phyloP scores from a whole-genome alignment of 2,329 filamentous ascomycete species.

The Scorias spongiosa region DNA sequence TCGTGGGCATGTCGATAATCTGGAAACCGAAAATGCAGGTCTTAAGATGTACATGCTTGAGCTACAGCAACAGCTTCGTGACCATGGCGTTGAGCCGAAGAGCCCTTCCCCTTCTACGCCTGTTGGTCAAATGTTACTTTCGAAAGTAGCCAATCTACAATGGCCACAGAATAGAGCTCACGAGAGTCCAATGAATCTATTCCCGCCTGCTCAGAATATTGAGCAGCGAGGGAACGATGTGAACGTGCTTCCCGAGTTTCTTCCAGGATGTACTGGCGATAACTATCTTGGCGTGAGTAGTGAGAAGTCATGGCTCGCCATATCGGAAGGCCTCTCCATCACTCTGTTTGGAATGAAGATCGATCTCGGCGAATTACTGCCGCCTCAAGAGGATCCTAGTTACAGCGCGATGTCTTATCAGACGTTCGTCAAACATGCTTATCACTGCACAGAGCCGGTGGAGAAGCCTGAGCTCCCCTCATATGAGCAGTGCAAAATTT shows the following conservation, averaged over 20 bases:
- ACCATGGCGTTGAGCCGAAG: conserved; percentile 46
- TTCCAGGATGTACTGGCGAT: conserved; percentile 36
- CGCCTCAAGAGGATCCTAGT: conserved; percentile 49
- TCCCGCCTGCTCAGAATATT: neutral
- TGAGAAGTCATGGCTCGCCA: conserved; percentile 51
- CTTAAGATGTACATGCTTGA: conserved; percentile 53
- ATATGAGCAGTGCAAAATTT: conserved; percentile 49
- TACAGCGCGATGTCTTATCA: conserved; percentile 49
- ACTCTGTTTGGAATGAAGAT: conserved; percentile 67
- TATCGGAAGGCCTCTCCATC: conserved; percentile 61
- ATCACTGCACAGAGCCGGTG: conserved; percentile 39
- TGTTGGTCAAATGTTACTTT: neutral
- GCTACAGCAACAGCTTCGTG: conserved; percentile 50
- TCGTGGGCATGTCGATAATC: conserved; percentile 60
- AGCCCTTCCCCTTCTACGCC: conserved; percentile 1
- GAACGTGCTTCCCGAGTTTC: conserved; percentile 29
- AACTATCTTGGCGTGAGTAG: conserved; percentile 51
- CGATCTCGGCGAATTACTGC: conserved; percentile 59
- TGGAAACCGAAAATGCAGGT: conserved; percentile 57
- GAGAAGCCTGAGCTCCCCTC: conserved; percentile 45
- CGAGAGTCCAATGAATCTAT: neutral
- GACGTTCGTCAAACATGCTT: conserved; percentile 50
- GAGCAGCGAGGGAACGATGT: conserved; percentile 5
- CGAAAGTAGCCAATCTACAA: neutral
- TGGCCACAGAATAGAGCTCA: conserved; percentile 1